These are phyloP conservation scores for Pelargonium cotyledonis DNA, from an alignment of 441 rosid species.

Conservation along the genomic window DNA sequence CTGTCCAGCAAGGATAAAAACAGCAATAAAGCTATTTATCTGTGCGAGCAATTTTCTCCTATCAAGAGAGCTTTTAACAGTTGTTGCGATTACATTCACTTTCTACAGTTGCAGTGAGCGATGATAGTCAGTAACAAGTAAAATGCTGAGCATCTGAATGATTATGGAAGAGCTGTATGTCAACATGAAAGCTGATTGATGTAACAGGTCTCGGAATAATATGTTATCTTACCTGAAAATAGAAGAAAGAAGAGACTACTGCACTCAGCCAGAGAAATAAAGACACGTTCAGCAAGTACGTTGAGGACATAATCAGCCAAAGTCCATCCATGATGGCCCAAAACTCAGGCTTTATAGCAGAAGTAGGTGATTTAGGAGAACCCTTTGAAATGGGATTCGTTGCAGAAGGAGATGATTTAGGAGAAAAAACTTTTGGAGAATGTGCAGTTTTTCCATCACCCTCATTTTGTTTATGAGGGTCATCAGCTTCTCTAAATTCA, in stretches of 20 bases:
- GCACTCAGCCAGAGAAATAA: conserved; percentile 94
- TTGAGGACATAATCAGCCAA: conserved; percentile 67
- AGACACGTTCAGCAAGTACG: conserved; percentile 67
- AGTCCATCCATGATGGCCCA: conserved; percentile 79
- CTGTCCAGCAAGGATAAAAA: conserved; percentile 87
- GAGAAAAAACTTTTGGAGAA: no score
- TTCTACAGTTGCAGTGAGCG: conserved; percentile 48
- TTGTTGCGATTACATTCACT: conserved; percentile 74
- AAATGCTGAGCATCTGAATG: neutral
- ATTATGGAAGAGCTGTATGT: neutral
- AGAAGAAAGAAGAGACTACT: conserved; percentile 88
- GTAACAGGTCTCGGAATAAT: neutral
- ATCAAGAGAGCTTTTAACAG: conserved; percentile 66
- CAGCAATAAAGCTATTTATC: conserved; percentile 89
- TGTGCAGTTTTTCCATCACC: conserved; percentile 26
- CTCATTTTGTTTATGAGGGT: conserved; percentile 34
- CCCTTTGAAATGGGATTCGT: conserved; percentile 27
- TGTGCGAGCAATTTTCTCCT: conserved; percentile 82
- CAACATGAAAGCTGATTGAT: neutral
- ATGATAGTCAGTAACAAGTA: conserved; percentile 14
- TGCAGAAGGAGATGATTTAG: conserved; percentile 11
- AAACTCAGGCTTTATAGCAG: conserved; percentile 38
- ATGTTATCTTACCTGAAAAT: conserved; percentile 64
- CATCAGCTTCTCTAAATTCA: conserved; percentile 36
- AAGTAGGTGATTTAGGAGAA: conserved; percentile 40